Base-by-base conservation (phyloP, 768 basidiomycete genomes). In the Lactarius evosmus region DNA sequence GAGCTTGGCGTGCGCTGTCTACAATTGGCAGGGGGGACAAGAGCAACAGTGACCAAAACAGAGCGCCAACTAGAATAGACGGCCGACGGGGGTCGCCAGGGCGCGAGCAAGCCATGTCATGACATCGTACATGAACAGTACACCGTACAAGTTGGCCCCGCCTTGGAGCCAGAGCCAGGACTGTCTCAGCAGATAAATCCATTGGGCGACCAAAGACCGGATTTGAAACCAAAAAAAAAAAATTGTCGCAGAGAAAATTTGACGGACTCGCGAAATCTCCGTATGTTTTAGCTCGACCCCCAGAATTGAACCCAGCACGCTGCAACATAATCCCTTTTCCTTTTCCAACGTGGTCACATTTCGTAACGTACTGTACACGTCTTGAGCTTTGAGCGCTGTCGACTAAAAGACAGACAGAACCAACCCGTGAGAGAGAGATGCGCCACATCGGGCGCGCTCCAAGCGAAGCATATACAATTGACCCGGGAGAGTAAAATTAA, bases 401-500 rank as follows among this genome's bases (percentile, higher is more conserved):
- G 34, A 34, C 62, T 51, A 53, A 52, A 53, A n/a, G 41, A 44
- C 30, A 33, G 38, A 53, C 51, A 38, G 12, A 9, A 40, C 14
- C 38, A 19, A 52, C 34, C 56, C 46, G 46, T 46, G 40, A 41
- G 62, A 44, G 57, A 29, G 56, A 52, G 41, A 44, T 44, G 51
- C 57, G 27, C 40, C 51, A 58, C 62, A 46, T 63, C 29, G 17
- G 50, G 57, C 41, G 22, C 14, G 32, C 17, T 33, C 49, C 49
- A 36, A 58, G 50, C 56, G 62, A 52, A 52, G 52, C 62, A 53
- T 40, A 49, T 41, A 52, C 44, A 46, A 25, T 25, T 14, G 32
- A 12, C 44, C 41, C 30, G 36, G 36, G 56, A 41, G 51, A 51
- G 17, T 12, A 51, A 63, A 58, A 63, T 63, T 44, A 61, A 49